Evolutionary conservation across 2,329 filamentous ascomycete genomes (phyloP).

Genomic region (Byssoonygena ceratinophila): DNA sequence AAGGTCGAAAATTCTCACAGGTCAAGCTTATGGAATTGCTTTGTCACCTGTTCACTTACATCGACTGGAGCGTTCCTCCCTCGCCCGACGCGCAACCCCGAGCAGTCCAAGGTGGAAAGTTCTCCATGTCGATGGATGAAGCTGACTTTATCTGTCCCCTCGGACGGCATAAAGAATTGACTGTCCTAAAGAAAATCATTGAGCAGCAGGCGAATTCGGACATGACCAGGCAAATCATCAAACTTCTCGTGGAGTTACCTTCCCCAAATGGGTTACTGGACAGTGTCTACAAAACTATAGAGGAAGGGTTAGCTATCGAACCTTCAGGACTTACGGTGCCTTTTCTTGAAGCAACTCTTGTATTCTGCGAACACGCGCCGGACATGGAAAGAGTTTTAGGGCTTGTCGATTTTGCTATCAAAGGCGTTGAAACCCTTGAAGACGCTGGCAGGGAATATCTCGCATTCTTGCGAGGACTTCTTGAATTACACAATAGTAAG

Average conservation of each 20-base stretch:
- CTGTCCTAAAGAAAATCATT: conserved; percentile 52
- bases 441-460: conserved; percentile 42
- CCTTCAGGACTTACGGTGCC: conserved; percentile 41
- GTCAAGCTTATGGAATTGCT: conserved; percentile 36
- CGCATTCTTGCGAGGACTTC: conserved; percentile 44
- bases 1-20: conserved; percentile 38
- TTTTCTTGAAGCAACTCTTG: conserved; percentile 48
- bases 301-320: conserved; percentile 45
- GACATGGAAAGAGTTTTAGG: conserved; percentile 29
- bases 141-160: conserved; percentile 26
- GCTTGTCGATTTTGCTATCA: conserved; percentile 35
- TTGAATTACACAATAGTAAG: conserved; percentile 28
- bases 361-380: conserved; percentile 41
- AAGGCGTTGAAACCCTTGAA: conserved; percentile 41
- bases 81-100: conserved; percentile 22
- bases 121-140: conserved; percentile 28
- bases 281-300: conserved; percentile 45
- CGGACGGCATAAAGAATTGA: conserved; percentile 27
- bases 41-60: conserved; percentile 28
- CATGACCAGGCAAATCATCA: conserved; percentile 48
- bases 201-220: conserved; percentile 48
- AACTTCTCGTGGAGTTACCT: conserved; percentile 41
- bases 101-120: conserved; percentile 22
- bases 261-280: conserved; percentile 39
- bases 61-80: conserved; percentile 30